Evolutionary conservation across 2,329 filamentous ascomycete genomes (phyloP), one percentile per base, ranked within the genome.

Genomic region (Fusarium pseudoanthophilum): DNA sequence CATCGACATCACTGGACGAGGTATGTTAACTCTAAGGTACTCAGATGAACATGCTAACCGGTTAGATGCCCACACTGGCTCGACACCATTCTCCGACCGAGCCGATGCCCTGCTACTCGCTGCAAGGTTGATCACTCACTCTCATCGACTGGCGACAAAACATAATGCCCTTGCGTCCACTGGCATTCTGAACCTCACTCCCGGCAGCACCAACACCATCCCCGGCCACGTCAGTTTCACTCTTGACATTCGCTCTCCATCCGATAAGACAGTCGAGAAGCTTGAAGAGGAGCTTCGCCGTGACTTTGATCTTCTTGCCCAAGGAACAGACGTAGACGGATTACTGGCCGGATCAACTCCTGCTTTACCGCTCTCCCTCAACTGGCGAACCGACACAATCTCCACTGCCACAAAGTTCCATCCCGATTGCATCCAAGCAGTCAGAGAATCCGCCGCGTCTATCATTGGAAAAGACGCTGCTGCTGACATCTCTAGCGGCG

Each of bases 181-280:
- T 1, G 80, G 80, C 0, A 78, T 79, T 11, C 51, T 82, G 15
- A 62, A 45, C 2, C 65, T 64, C 21, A 71, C 69, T 32, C 92
- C 90, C 1, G 90, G 91, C 8, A 90, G 86, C 52, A 91, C 91
- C 20, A 93, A 93, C 79, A 93, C 92, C 0, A 90, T 93, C 1
- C 90, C 92, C 0, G 90, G 90, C 1, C 82, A 84, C 18, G 92
- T 92, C 16, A 86, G 84, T 32, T 92, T 93, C 80, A 90, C 86
- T 21, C 85, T 93, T 6, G 91, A 93, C 75, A 88, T 93, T 36
- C 87, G 91, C 37, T 85, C 88, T 0, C 85, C 86, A 1, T 83
- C 87, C 43, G 86, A 91, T 69, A 82, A 84, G 15, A 85, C 84
- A 3, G 85, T 93, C 2, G 81, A 85, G 3, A 79, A 82, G 10